phyloP scores from a whole-genome alignment of 306 rosid species.

The Cucurbita maxima region DNA sequence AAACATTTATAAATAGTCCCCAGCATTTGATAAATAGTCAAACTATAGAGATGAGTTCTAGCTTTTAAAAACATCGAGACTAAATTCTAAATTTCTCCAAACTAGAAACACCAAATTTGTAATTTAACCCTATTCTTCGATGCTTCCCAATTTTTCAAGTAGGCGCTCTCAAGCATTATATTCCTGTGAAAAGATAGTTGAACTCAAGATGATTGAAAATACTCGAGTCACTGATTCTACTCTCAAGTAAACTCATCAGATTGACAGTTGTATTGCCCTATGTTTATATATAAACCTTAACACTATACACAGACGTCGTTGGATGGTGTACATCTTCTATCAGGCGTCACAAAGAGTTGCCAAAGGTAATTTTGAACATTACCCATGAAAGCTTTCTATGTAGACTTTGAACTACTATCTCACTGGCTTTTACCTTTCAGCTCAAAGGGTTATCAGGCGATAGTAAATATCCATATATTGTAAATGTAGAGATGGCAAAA shows the following conservation, averaged over 20 bases:
- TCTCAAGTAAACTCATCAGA: not conserved
- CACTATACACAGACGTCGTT: conserved; percentile 50
- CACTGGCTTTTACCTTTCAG: conserved; percentile 18
- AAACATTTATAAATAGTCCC: too few species aligned
- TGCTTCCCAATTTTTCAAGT: not conserved
- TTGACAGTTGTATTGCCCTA: not conserved
- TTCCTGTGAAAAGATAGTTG: not conserved
- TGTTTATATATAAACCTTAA: conserved; percentile 24
- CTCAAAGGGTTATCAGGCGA: conserved; percentile 27
- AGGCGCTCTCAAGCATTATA: not conserved
- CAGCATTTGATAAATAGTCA: too few species aligned
- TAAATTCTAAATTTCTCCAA: too few species aligned
- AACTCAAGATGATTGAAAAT: not conserved
- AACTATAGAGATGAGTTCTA: too few species aligned
- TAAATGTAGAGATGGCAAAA: conserved; percentile 33
- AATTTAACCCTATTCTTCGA: not conserved
- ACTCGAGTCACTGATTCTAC: not conserved
- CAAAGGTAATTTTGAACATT: conserved; percentile 41
- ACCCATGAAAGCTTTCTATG: not conserved
- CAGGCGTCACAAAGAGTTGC: conserved; percentile 58
- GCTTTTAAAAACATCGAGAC: too few species aligned
- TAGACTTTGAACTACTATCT: conserved; percentile 12
- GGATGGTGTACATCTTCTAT: conserved; percentile 96
- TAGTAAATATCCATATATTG: conserved; percentile 50
- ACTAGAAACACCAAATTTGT: too few species aligned